Conservation (phyloP, 306 rosid species). For the barrel medic (Medicago truncatula) region MtrunA17r5.0-ANR NC_053042.1:38985501-38986000, state of each 20-base stretch:
- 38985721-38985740: constrained; percentile 97
- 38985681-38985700: constrained; percentile 78
- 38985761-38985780: constrained; percentile 76
- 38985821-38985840: constrained; percentile 31
- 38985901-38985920: not conserved
- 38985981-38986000: not conserved
- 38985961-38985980: not conserved
- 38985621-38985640: not conserved
- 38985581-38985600: not conserved
- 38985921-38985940: not conserved
- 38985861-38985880: not conserved
- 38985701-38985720: constrained; percentile 92
- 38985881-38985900: constrained; percentile 15
- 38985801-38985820: constrained; percentile 39
- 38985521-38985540: not conserved
- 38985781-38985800: constrained; percentile 83
- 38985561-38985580: not conserved
- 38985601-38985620: not conserved
- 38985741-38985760: constrained; percentile 95
- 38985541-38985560: not conserved
- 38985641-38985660: not conserved
- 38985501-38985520: no score
- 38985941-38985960: not conserved
- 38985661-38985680: not conserved
- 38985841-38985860: constrained; percentile 1